Percentiles rank a stretch among this genome's conserved stretches.
Conservation (phyloP, 306 rosid genomes). For the Quercus glauca region DNA sequence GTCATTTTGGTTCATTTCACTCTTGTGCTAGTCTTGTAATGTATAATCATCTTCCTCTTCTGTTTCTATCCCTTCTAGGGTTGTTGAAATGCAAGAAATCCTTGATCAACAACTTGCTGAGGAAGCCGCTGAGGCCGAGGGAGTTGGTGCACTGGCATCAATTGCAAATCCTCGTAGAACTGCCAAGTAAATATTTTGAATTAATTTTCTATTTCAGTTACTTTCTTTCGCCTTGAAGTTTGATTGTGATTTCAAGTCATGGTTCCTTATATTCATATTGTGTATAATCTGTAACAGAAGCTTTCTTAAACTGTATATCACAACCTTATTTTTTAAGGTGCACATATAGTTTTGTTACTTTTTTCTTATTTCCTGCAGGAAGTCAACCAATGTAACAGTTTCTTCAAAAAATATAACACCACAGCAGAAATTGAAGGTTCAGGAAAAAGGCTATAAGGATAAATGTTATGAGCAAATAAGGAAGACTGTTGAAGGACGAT, state of each 20-base stretch:
- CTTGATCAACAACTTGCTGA: slow-evolving; percentile 95
- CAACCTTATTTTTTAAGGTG: slow-evolving; percentile 6
- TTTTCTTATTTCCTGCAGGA: slow-evolving; percentile 46
- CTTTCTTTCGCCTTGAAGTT: slow-evolving; percentile 3
- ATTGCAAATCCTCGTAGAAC: slow-evolving; percentile 70
- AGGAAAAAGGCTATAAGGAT: slow-evolving; percentile 89
- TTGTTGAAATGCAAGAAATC: slow-evolving; percentile 98
- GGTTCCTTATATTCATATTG: slow-evolving; percentile 1
- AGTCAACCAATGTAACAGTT: slow-evolving; percentile 44
- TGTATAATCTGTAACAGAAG: not conserved
- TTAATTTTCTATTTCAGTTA: slow-evolving; percentile 18
- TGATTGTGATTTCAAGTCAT: slow-evolving; percentile 16
- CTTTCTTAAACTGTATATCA: not conserved
- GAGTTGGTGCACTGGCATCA: slow-evolving; percentile 70
- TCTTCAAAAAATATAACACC: slow-evolving; percentile 65
- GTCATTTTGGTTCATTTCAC: slow-evolving; percentile 13
- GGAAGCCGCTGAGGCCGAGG: slow-evolving; percentile 99
- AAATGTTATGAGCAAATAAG: slow-evolving; percentile 91
- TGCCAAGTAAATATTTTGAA: slow-evolving; percentile 47
- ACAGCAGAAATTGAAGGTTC: slow-evolving; percentile 77
- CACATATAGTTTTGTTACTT: not conserved
- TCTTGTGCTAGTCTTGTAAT: slow-evolving; percentile 10
- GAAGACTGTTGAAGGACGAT: slow-evolving; percentile 87
- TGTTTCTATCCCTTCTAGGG: slow-evolving; percentile 44
- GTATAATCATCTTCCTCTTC: not conserved